Percentiles rank a stretch among this genome's conserved stretches.
Evolutionary conservation across 2,329 filamentous ascomycete genomes (phyloP).

Genomic region (Didymella exigua): DNA sequence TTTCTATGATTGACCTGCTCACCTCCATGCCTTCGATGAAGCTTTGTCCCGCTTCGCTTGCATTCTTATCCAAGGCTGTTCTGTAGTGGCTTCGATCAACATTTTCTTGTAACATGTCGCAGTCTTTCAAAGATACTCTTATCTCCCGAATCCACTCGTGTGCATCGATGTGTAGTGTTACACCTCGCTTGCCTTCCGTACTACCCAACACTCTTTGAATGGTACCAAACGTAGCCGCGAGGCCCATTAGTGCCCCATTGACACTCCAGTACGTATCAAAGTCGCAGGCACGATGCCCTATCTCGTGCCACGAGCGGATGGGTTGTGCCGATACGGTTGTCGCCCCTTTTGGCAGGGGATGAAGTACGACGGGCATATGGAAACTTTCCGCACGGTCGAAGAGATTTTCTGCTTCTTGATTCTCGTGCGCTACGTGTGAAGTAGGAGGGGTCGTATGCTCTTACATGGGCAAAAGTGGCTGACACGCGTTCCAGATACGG

Average conservation of each 20-base stretch:
- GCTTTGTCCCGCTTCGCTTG: background rate
- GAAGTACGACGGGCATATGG: background rate
- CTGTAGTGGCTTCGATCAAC: background rate
- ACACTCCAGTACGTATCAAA: background rate
- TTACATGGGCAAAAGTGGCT: constrained; percentile 11
- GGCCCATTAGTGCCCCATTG: background rate
- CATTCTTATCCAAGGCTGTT: background rate
- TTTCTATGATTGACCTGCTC: background rate
- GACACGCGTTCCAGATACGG: constrained; percentile 34
- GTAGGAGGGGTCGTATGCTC: background rate
- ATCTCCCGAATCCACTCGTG: background rate
- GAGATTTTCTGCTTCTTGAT: background rate
- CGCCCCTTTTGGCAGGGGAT: background rate
- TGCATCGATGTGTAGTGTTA: background rate
- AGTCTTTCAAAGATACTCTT: background rate
- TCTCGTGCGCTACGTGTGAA: background rate
- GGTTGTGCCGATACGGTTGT: background rate
- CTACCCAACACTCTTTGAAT: background rate
- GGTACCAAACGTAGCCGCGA: background rate
- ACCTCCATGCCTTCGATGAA: background rate
- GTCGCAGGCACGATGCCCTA: background rate
- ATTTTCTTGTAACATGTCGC: background rate
- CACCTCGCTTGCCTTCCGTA: background rate
- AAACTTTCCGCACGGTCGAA: background rate
- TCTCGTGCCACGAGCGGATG: background rate